Base-by-base conservation (phyloP, 768 basidiomycete genomes). In the Boletus sensibilis region DNA sequence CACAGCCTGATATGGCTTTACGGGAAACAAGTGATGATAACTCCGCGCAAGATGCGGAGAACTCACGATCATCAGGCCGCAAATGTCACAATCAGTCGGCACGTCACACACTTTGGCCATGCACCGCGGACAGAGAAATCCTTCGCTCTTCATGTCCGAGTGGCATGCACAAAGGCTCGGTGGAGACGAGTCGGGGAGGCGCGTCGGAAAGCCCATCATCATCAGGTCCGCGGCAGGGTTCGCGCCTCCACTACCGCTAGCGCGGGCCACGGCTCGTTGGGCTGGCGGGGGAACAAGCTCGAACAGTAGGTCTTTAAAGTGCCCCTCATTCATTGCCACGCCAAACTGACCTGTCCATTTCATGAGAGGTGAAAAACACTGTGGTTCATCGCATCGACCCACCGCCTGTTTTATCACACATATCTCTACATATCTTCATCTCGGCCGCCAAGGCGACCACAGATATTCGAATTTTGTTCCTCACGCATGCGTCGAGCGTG, bases 131-230 rank as follows among this genome's bases (percentile, higher is more conserved):
- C 97, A 99, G 18, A 96, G 79, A 73, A 95, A 99, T 4, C 96
- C 97, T 58, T 92, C 89, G 70, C 87, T 88, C 72, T 91, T 93
- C 72, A 99, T 78, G 62, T 92, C 85, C 14, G 91, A 91, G 71
- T 99, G 97, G 68, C 97, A 99, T 8, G 86, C 92, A 66, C 97
- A 99, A 20, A 98, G 78, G 52, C 88, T 88, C 9, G 87, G 87
- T 34, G 87, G 86, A 4, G 88, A 90, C 11, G 85, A 84, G 62
- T 91, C 88, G 0, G 95, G 92, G 7, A 97, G 78, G 18, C 94
- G 86, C 16, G 90, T 93, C 2, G 97, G 97, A 73, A 99, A 99
- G 10, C 97, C 97, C 93, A 99, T 98, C 82, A 97, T 90, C 90
- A 99, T 97, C 50, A 99, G 77, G 74, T 98, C 96, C 0, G 92